Base-by-base conservation (phyloP, 129 eudicot genomes). In the Apium graveolens region DNA sequence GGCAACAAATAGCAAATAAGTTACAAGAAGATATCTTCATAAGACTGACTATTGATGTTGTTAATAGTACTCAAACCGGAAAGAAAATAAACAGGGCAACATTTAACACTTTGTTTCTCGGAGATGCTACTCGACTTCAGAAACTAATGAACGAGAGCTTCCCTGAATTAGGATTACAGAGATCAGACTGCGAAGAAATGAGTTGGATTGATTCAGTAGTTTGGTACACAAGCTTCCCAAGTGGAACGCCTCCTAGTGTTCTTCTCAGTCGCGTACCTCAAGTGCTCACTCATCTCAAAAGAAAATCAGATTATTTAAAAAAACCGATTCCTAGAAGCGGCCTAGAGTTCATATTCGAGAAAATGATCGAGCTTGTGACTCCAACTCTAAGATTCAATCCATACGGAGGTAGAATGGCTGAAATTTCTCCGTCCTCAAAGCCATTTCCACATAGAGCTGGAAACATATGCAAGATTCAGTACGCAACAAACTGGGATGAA, bases 391-490 rank as follows among this genome's bases (percentile, higher is more conserved):
- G 80, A n/a, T 82, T 84, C 83, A 85, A 79, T 75, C 85, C 88
- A 12, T 85, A 78, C 14, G 88, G 88, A 38, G 88, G 88, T 20
- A 82, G 49, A 80, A 85, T 85, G 88, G 80, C 76, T 31, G 73
- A 57, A 69, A 81, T 85, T 31, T 21, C 79, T 0, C 85, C 82
- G 35, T 85, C 83, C 27, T 49, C 82, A 1, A 85, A 74, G n/a
- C 88, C 88, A 77, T 82, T 85, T 71, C 88, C 88, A 20, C 85
- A 81, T 27, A 71, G 88, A 60, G 80, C 80, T 0, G 88, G 88
- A 46, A 79, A 76, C 42, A 51, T 85, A 17, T 75, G 48, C 79
- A 82, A 55, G 83, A 71, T 85, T 55, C 85, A 85, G 62, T 81
- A 85, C 17, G 85, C 73, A 27, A 70, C 70, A 72, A 82, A 18